phyloP scores from a whole-genome alignment of 2,329 filamentous ascomycete species.

The Hymenotorrendiella dingleyae region DNA sequence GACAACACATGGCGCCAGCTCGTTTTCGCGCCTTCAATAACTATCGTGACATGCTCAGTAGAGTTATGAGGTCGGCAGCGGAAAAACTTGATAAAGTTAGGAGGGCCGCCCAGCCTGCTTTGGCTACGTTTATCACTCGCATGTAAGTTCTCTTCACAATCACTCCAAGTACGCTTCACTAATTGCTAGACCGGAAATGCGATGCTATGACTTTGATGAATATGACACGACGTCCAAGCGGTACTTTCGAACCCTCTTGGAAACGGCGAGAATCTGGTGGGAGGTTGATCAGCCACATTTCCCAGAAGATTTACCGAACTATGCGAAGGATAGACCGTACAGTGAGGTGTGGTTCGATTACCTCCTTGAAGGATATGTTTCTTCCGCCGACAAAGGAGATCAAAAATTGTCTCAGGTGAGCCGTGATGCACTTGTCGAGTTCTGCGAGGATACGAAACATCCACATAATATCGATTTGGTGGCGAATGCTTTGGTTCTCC shows the following conservation, averaged over 20 bases:
- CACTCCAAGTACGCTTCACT: not conserved
- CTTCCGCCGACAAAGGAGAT: slow-evolving; percentile 71
- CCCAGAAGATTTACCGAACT: no score
- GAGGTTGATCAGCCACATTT: no score
- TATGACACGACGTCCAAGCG: not conserved
- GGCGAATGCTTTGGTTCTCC: slow-evolving; percentile 45
- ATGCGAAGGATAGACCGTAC: not conserved
- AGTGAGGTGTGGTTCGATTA: slow-evolving; percentile 39
- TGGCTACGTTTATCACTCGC: not conserved
- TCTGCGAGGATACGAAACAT: slow-evolving; percentile 35
- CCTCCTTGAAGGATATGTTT: slow-evolving; percentile 62
- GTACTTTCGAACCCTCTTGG: not conserved
- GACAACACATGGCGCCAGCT: not conserved
- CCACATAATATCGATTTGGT: slow-evolving; percentile 34
- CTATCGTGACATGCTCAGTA: slow-evolving; percentile 13
- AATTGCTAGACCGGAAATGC: not conserved
- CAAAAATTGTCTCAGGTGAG: slow-evolving; percentile 68
- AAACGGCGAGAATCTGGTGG: not conserved
- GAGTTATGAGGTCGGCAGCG: slow-evolving; percentile 61
- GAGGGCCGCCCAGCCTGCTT: slow-evolving; percentile 47
- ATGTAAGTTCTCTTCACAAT: not conserved
- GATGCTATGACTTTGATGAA: not conserved
- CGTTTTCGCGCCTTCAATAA: slow-evolving; percentile 5
- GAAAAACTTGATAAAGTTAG: slow-evolving; percentile 91
- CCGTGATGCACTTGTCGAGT: slow-evolving; percentile 55